Base-by-base conservation (phyloP, 2,329 filamentous ascomycete species). In the Fusarium multiceps region DNA sequence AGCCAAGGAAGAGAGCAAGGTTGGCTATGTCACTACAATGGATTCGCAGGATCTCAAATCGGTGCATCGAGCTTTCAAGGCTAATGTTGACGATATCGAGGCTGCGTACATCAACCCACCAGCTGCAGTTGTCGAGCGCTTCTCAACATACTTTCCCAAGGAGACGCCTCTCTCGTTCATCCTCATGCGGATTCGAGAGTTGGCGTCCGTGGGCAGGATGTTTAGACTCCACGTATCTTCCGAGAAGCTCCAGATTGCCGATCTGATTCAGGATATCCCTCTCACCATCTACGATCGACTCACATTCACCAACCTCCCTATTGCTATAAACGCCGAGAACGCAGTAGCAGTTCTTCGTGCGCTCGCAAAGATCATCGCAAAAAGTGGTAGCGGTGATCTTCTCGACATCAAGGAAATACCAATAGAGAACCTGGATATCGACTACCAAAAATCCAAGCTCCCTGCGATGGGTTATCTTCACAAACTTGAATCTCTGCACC, bases 161-260 rank as follows among this genome's bases (percentile, higher is more conserved):
- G 86, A 87, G 8, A 94, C 93, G 1, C 93, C 94, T 0, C 92
- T 98, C 72, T 91, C 90, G 68, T 97, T 94, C 75, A 89, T 98
- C 63, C 80, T 98, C 59, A 84, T 90, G 66, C 91, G 92, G 4
- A 83, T 98, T 50, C 85, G 91, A 66, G 90, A 93, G 59, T 85
- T 95, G 11, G 87, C 89, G 4, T 82, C 85, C 28, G 82, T 92
- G 12, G 87, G 90, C 55, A 80, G 85, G 0, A 85, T 87, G 2
- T 98, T 93, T 79, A 88, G 91, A 69, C 81, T 98, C 72, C 80
- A 84, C 14, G 78, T 93, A 11, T 83, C 75, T 6, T 58, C 83
- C 55, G 88, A 90, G 48, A 86, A 87, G 64, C 80, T 95, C 20
- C 82, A 84, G 34, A 85, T 94, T 60, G 90, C 93, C 30, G 92